These are phyloP conservation scores for Cladorrhinum sp. DNA, from an alignment of 2,329 filamentous ascomycete genomes.

Conservation along the genomic window DNA sequence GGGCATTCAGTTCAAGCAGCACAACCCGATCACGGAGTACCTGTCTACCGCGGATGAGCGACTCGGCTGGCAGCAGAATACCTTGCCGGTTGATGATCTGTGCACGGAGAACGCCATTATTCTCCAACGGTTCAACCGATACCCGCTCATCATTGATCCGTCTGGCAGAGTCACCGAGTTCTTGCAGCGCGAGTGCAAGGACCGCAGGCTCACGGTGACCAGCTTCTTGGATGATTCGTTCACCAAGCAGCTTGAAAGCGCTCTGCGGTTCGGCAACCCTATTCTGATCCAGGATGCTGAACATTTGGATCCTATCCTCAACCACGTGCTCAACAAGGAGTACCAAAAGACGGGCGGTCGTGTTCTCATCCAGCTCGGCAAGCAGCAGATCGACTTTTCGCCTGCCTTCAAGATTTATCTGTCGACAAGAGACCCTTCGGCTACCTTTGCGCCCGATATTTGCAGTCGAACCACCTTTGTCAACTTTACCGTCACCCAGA, in stretches of 20 bases:
- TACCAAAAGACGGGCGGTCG: conserved; percentile 98
- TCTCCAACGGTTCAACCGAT: conserved; percentile 95
- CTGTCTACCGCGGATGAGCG: conserved; percentile 94
- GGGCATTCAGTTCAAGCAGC: conserved; percentile 88
- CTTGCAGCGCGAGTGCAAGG: conserved; percentile 89
- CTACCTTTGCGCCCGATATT: conserved; percentile 91
- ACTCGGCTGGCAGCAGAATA: conserved; percentile 90
- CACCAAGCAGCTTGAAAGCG: conserved; percentile 95
- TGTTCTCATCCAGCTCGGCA: conserved; percentile 96
- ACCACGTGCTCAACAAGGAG: conserved; percentile 98
- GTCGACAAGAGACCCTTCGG: conserved; percentile 93
- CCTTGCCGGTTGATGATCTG: conserved; percentile 89
- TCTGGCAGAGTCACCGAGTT: conserved; percentile 94
- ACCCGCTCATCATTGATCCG: conserved; percentile 96
- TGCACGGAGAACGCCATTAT: conserved; percentile 99
- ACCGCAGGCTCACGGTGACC: conserved; percentile 89
- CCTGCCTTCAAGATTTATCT: conserved; percentile 93
- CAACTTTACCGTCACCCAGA: conserved; percentile 98
- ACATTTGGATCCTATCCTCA: conserved; percentile 93
- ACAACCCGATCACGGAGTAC: conserved; percentile 94
- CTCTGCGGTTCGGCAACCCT: conserved; percentile 93
- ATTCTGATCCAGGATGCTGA: conserved; percentile 98
- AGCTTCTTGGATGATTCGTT: conserved; percentile 98
- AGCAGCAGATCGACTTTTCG: conserved; percentile 98
- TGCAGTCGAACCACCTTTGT: conserved; percentile 98